A percentile compares a stretch with the other conserved stretches of the same genome.
Evolutionary conservation across 495 filamentous ascomycete genomes (phyloP).

Genomic region (Daldinia decipiens): DNA sequence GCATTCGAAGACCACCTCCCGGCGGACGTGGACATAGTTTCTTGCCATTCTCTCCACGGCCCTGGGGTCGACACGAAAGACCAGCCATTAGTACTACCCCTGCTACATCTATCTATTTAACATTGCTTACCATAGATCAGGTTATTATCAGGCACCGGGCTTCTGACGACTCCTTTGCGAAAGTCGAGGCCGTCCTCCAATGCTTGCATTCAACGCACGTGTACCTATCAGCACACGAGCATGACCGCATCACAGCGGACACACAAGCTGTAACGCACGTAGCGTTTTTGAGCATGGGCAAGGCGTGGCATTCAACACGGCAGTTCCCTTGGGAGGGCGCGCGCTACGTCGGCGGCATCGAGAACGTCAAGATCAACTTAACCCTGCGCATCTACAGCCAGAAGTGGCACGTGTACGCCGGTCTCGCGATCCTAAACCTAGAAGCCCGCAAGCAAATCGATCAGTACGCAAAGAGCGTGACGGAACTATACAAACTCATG

Average conservation of each 20-base stretch:
- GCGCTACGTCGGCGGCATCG: constrained; percentile 94
- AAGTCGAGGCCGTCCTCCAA: constrained; percentile 81
- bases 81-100: constrained; percentile 77
- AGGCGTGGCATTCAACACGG: constrained; percentile 90
- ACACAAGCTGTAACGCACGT: constrained; percentile 98
- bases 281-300: constrained; percentile 96
- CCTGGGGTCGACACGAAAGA: constrained; percentile 86
- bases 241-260: constrained; percentile 97
- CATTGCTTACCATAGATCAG: constrained; percentile 48
- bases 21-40: constrained; percentile 89
- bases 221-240: constrained; percentile 82
- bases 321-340: constrained; percentile 96
- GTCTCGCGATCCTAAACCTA: constrained; percentile 95
- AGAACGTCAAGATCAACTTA: constrained; percentile 99
- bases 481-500: constrained; percentile 96
- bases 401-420: constrained; percentile 99
- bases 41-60: constrained; percentile 96
- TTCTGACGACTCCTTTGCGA: constrained; percentile 75
- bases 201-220: constrained; percentile 87
- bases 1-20: constrained; percentile 93
- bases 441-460: constrained; percentile 89
- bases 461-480: constrained; percentile 92
- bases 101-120: background rate
- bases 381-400: constrained; percentile 96
- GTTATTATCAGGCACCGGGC: constrained; percentile 93